These are phyloP conservation scores for Tinospora cordifolia DNA, from an alignment of 164 flowering plant species.

Conservation along the genomic window DNA sequence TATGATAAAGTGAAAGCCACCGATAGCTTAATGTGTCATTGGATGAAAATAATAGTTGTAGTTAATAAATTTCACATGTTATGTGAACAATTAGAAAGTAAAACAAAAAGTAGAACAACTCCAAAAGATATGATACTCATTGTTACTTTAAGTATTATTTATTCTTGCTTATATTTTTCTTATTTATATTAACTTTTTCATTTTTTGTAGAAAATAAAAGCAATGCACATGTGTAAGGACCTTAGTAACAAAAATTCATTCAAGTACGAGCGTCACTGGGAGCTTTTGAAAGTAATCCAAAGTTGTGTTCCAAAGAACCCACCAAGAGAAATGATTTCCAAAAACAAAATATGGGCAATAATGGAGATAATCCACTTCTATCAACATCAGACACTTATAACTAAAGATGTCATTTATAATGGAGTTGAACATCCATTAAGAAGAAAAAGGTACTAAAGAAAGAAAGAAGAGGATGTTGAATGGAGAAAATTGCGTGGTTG, in stretches of 20 bases:
- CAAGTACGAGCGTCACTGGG: background rate
- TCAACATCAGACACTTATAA: too few species aligned
- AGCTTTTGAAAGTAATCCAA: background rate
- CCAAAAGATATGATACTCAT: background rate
- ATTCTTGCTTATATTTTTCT: too few species aligned
- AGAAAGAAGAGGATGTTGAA: too few species aligned
- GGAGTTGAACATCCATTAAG: too few species aligned
- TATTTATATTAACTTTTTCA: too few species aligned
- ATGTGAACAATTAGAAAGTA: background rate
- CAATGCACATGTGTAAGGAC: background rate
- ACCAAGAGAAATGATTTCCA: background rate
- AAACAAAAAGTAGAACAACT: background rate
- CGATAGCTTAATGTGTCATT: background rate
- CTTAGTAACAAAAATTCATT: background rate
- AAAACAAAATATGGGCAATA: too few species aligned
- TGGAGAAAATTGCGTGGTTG: too few species aligned
- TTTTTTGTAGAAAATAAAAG: background rate
- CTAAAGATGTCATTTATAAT: too few species aligned
- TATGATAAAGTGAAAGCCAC: background rate
- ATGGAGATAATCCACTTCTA: too few species aligned
- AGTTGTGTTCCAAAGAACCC: background rate
- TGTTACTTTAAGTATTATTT: too few species aligned
- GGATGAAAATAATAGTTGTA: background rate
- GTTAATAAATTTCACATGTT: background rate
- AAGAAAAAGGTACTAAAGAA: too few species aligned